Conservation (phyloP, 2,329 filamentous ascomycete species). For the Colletotrichum sansevieriae region DNA sequence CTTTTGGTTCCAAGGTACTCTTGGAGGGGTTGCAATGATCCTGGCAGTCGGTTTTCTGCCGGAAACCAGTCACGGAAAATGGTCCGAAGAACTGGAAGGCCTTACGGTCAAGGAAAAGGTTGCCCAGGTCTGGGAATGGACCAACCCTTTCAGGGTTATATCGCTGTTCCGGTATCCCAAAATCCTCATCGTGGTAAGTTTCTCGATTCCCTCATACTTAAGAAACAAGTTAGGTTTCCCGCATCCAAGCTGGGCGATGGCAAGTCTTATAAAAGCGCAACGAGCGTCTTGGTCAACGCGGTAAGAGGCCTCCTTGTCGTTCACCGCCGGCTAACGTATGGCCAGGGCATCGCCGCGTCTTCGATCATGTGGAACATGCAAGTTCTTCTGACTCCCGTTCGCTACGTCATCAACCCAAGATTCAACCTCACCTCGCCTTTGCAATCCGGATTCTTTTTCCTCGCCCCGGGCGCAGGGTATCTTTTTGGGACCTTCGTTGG, state of each 20-base stretch:
- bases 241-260: background rate
- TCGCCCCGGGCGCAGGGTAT: slow-evolving; percentile 77
- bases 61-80: slow-evolving; percentile 76
- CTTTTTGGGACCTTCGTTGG: slow-evolving; percentile 75
- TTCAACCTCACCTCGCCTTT: slow-evolving; percentile 74
- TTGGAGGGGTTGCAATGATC: slow-evolving; percentile 68
- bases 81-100: slow-evolving; percentile 71
- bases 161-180: slow-evolving; percentile 76
- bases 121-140: slow-evolving; percentile 55
- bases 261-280: background rate
- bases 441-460: slow-evolving; percentile 76
- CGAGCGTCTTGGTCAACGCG: background rate
- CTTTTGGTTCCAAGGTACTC: slow-evolving; percentile 77
- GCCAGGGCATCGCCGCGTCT: slow-evolving; percentile 63
- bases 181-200: slow-evolving; percentile 63
- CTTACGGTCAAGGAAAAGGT: slow-evolving; percentile 63
- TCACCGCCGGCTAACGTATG: slow-evolving; percentile 14
- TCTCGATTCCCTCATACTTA: background rate
- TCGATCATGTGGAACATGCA: slow-evolving; percentile 81
- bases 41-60: slow-evolving; percentile 72
- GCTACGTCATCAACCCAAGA: slow-evolving; percentile 78
- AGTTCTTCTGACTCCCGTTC: slow-evolving; percentile 74
- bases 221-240: background rate
- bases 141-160: slow-evolving; percentile 75
- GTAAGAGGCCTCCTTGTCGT: background rate